Evolutionary conservation across 805 yeast species (phyloP), one percentile per base, ranked within the genome.

Genomic region (Yueomyces sinensis): DNA sequence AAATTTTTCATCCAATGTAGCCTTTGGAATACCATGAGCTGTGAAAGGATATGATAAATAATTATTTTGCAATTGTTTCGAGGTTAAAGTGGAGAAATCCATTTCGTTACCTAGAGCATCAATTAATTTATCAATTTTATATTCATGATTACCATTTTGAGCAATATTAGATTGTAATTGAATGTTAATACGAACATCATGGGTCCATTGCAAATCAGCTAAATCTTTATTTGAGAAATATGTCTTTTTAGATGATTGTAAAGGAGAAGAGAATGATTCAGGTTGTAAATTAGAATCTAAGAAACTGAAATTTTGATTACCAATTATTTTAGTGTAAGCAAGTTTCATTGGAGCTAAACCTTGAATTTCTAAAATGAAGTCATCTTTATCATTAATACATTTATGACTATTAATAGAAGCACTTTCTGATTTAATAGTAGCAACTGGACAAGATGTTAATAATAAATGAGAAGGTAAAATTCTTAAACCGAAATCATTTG

Each of bases 271-370:
- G 37, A 71, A 66, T 30, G 54, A 56, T 31, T 67, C 72, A 2
- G 81, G 79, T 36, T 66, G 70, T 17, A 68, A 44, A 30, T 65
- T 58, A 31, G 66, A 66, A 35, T 68, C 70, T n/a, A 47, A 49
- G 33, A 37, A 52, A 2, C 45, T 37, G 19, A 44, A 41, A 9
- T 36, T 33, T 17, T 59, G 47, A 19, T 51, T 62, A 37, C 59
- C 58, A 17, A 67, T 52, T 13, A 62, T 45, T 39, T 72, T 74
- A 31, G 66, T 68, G 47, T 77, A 78, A 29, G 63, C 61, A 25
- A 81, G 57, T 17, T 68, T 69, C 38, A 81, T 55, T 0, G 98
- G 97, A 1, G 89, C 77, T 2, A 84, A 81, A 35, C 97, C 96
- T 15, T 62, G 56, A 1, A 77, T 70, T 2, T 67, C 61, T 23